Base-by-base conservation (phyloP, 139 green algal species). In the Auxenochlorella protothecoides region DNA sequence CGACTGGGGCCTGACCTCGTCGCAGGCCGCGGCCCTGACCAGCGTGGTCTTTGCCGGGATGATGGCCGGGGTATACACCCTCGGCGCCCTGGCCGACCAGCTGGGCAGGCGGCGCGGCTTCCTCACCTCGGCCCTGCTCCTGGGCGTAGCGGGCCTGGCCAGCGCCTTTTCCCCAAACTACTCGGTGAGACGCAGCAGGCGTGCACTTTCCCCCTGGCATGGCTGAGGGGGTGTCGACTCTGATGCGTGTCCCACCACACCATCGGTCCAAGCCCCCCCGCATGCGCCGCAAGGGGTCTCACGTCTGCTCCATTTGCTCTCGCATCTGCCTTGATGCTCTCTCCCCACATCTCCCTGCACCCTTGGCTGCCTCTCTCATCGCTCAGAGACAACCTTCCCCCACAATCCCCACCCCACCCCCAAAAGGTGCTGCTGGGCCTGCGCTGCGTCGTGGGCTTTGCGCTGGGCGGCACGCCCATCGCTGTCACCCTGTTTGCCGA, bases 21-120 rank as follows among this genome's bases (percentile, higher is more conserved):
- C 62, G 5, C 61, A 85, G 14, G 86, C 96, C 71, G 73, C 72
- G 13, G 3, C 72, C 5, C 74, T 96, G 13, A 89, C 86, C 3
- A 84, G 65, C 11, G 78, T 89, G 2, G 88, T 89, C 2, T 92
- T 92, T 78, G 54, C 73, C 0, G 87, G 89, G 9, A 94, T 93
- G 83, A 78, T 92, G 72, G 10, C 88, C 5, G 91, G 89, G 3
- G 85, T 88, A 1, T 86, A 88, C 72, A 64, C 44, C 0, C 92
- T 88, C 74, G 91, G 91, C 7, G 56, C 66, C 2, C 51, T 93
- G 53, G 70, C 78, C 11, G 89, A 95, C 68, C 16, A 59, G 5
- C 59, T 74, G 5, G 89, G 89, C 5, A 63, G 87, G 12, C 74
- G 77, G 10, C 59, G 74, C 5, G 80, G 78, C 15, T 89, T 91